phyloP scores from a whole-genome alignment of 2,329 filamentous ascomycete species.

The Cladosporium phlei region DNA sequence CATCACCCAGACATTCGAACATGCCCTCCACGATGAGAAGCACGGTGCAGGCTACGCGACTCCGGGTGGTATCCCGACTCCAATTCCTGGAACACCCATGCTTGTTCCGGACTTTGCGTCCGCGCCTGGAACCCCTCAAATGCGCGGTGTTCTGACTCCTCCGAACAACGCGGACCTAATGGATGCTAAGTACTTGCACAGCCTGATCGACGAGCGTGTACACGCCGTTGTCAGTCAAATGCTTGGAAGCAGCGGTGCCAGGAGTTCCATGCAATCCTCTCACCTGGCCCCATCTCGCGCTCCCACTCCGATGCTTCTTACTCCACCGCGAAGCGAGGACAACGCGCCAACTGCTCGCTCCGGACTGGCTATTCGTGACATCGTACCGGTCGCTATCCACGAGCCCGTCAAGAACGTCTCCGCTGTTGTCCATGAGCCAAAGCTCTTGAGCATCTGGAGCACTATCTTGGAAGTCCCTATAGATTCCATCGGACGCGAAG shows the following conservation, averaged over 20 bases:
- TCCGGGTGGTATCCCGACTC: neutral
- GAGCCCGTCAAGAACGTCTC: neutral
- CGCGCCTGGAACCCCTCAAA: constrained; percentile 3
- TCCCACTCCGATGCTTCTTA: neutral
- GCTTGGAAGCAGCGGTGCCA: neutral
- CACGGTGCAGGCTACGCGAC: neutral
- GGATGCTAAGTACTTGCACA: constrained; percentile 3
- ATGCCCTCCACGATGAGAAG: constrained; percentile 8
- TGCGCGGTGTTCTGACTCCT: constrained; percentile 3
- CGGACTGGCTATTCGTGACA: neutral
- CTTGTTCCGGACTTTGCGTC: constrained; percentile 4
- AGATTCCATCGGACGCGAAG: constrained; percentile 21
- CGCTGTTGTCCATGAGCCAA: neutral
- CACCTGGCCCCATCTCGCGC: neutral
- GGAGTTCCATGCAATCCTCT: neutral
- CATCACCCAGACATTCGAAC: constrained; percentile 10
- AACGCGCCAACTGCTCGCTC: constrained; percentile 1
- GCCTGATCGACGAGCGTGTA: constrained; percentile 10
- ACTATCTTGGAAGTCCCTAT: constrained; percentile 2
- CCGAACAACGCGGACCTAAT: neutral
- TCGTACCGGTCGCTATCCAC: neutral
- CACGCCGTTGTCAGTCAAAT: constrained; percentile 9
- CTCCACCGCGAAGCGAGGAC: constrained; percentile 9
- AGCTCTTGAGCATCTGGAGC: constrained; percentile 14
- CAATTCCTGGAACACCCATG: constrained; percentile 3